Evolutionary conservation across 1,284 basidiomycete genomes (phyloP).

Genomic region (Acaromyces ingoldii): DNA sequence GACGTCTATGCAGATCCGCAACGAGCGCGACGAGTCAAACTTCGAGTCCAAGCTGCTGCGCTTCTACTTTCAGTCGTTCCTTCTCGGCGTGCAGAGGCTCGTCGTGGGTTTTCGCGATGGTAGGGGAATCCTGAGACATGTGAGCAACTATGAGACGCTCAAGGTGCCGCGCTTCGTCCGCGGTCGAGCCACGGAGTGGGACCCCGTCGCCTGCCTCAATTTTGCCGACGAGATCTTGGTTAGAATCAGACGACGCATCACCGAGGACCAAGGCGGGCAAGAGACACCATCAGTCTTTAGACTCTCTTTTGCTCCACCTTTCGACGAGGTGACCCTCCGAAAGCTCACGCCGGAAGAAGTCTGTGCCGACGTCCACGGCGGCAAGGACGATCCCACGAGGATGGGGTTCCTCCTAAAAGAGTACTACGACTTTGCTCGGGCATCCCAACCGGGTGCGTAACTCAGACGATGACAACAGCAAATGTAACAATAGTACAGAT

Average conservation of each 20-base stretch:
- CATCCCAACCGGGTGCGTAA: not conserved
- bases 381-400: slow-evolving; percentile 12
- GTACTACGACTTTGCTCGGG: slow-evolving; percentile 27
- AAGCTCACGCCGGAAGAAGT: slow-evolving; percentile 12
- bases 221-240: slow-evolving; percentile 66
- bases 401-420: slow-evolving; percentile 27
- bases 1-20: slow-evolving; percentile 75
- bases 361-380: slow-evolving; percentile 18
- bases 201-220: slow-evolving; percentile 68
- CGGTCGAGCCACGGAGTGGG: slow-evolving; percentile 66
- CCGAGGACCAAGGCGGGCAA: slow-evolving; percentile 8
- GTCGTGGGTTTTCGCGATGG: slow-evolving; percentile 86
- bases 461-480: not conserved
- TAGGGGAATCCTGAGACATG: slow-evolving; percentile 56
- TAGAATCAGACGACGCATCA: slow-evolving; percentile 54
- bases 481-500: not conserved
- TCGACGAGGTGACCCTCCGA: slow-evolving; percentile 13
- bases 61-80: slow-evolving; percentile 86
- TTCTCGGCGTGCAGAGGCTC: slow-evolving; percentile 77
- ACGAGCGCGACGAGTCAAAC: slow-evolving; percentile 63
- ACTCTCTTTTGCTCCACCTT: slow-evolving; percentile 28
- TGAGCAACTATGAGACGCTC: slow-evolving; percentile 31
- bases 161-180: slow-evolving; percentile 49
- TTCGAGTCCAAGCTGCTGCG: slow-evolving; percentile 84
- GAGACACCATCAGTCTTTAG: slow-evolving; percentile 32